Conservation (phyloP, 352 stramenopile species). For the Stephanocyclus meneghinianus region DNA sequence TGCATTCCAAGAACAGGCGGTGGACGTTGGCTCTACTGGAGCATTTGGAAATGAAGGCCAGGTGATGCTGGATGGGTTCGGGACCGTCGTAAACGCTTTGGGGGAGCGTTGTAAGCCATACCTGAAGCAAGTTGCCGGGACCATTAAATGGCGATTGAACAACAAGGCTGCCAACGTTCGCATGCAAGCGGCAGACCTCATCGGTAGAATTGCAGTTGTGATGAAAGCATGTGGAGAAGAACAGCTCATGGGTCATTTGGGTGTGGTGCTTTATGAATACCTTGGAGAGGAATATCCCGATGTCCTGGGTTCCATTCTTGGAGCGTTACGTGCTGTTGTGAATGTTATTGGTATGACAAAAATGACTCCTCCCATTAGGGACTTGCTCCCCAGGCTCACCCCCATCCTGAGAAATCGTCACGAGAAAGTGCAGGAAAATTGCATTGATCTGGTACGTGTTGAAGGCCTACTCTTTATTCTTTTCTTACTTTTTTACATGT, state of each 20-base stretch:
- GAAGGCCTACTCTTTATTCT: background rate
- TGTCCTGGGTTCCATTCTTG: slow-evolving; percentile 97
- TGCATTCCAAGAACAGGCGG: slow-evolving; percentile 96
- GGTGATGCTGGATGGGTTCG: slow-evolving; percentile 96
- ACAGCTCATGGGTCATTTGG: slow-evolving; percentile 97
- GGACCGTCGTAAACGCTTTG: slow-evolving; percentile 96
- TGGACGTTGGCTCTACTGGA: slow-evolving; percentile 79
- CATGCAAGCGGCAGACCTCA: slow-evolving; percentile 98
- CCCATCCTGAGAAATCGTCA: slow-evolving; percentile 99
- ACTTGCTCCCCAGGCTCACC: slow-evolving; percentile 96
- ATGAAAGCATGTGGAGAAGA: slow-evolving; percentile 99
- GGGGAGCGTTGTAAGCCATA: slow-evolving; percentile 97
- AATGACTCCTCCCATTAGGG: slow-evolving; percentile 98
- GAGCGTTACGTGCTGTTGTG: slow-evolving; percentile 96
- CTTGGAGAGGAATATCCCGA: slow-evolving; percentile 99
- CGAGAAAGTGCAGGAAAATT: slow-evolving; percentile 99
- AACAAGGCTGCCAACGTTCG: slow-evolving; percentile 98
- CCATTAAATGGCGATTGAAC: slow-evolving; percentile 99
- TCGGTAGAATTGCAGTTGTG: slow-evolving; percentile 96
- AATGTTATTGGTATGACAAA: slow-evolving; percentile 99
- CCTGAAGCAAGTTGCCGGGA: slow-evolving; percentile 96
- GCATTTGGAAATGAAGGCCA: slow-evolving; percentile 81
- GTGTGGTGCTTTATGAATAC: slow-evolving; percentile 99
- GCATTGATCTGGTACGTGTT: slow-evolving; percentile 88
- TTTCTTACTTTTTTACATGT: background rate